phyloP scores from a whole-genome alignment of 2,329 filamentous ascomycete species.

The Boeremia lycopersici region DNA sequence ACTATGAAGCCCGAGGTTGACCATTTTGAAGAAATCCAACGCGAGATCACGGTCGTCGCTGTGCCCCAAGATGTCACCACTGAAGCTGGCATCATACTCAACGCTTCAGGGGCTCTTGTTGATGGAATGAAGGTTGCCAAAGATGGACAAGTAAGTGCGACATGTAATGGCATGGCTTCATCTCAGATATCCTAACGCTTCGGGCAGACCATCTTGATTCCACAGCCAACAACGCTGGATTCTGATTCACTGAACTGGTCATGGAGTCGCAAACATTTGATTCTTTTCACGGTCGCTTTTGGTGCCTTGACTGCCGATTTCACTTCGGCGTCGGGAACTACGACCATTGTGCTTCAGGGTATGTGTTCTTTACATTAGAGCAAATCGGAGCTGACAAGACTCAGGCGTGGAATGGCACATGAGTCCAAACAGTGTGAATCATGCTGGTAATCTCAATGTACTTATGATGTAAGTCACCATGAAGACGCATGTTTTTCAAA shows the following conservation, averaged over 20 bases:
- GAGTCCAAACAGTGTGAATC: conserved; percentile 3
- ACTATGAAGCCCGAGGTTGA: no score
- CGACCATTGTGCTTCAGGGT: conserved; percentile 23
- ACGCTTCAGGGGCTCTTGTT: no score
- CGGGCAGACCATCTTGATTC: conserved; percentile 20
- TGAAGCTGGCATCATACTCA: no score
- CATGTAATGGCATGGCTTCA: background rate
- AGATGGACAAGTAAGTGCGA: conserved; percentile 1
- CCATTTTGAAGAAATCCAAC: no score
- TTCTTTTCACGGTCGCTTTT: conserved; percentile 24
- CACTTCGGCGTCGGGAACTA: conserved; percentile 21
- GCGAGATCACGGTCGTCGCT: no score
- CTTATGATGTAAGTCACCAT: conserved; percentile 11
- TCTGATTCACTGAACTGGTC: conserved; percentile 45
- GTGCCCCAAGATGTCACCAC: no score
- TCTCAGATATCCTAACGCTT: background rate
- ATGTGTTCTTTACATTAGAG: no score
- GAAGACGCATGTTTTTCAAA: background rate
- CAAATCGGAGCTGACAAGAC: no score
- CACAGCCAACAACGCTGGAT: conserved; percentile 30
- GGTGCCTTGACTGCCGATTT: conserved; percentile 25
- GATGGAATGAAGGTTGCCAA: background rate
- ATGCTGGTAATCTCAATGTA: conserved; percentile 1
- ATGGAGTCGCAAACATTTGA: conserved; percentile 30
- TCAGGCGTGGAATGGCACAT: conserved; percentile 1